Conservation (phyloP, 2,329 filamentous ascomycete genomes). For the Clathrospora elynae region DNA sequence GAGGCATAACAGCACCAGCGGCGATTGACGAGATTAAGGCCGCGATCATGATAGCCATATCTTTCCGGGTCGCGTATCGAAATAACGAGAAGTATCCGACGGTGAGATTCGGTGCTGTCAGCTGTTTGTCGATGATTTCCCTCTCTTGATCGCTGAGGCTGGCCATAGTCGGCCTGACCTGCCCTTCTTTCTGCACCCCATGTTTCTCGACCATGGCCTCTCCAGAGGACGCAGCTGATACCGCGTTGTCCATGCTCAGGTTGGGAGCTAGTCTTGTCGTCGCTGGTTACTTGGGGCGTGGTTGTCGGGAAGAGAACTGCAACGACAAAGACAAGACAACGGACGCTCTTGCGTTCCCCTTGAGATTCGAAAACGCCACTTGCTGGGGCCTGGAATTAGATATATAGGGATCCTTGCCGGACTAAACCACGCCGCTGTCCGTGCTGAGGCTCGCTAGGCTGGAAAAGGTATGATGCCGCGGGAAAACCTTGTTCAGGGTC, state of each 20-base stretch:
- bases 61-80: slow-evolving; percentile 52
- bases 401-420: background rate
- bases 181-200: slow-evolving; percentile 25
- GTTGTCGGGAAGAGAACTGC: slow-evolving; percentile 4
- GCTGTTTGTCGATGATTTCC: slow-evolving; percentile 47
- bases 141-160: slow-evolving; percentile 41
- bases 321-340: slow-evolving; percentile 5
- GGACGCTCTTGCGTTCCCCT: slow-evolving; percentile 4
- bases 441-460: background rate
- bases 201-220: slow-evolving; percentile 33
- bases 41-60: slow-evolving; percentile 53
- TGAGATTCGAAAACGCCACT: slow-evolving; percentile 10
- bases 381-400: slow-evolving; percentile 10
- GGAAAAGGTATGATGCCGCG: background rate
- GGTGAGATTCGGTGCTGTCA: slow-evolving; percentile 50
- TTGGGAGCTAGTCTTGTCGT: slow-evolving; percentile 16
- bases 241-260: slow-evolving; percentile 22
- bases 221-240: slow-evolving; percentile 18
- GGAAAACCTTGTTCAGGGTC: background rate
- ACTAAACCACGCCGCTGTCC: background rate
- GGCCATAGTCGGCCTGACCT: slow-evolving; percentile 28
- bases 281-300: slow-evolving; percentile 4
- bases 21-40: slow-evolving; percentile 69
- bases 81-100: slow-evolving; percentile 54
- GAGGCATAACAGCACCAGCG: slow-evolving; percentile 73